Base-by-base conservation (phyloP, 352 stramenopile species). In the Globisporangium middletonii region DNA sequence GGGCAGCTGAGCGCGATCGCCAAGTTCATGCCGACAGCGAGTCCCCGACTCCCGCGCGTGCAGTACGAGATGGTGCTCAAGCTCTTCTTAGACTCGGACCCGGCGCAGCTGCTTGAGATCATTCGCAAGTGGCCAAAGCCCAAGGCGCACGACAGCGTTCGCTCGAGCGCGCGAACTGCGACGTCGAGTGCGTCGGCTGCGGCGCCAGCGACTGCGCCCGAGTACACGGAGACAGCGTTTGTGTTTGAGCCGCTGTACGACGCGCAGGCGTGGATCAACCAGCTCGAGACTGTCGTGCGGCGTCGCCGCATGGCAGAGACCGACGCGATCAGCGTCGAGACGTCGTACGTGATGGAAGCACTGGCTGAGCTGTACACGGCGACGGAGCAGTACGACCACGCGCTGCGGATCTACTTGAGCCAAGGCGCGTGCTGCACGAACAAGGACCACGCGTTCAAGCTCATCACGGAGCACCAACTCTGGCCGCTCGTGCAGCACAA, bases 51-150 rank as follows among this genome's bases (percentile, higher is more conserved):
- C 6, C 84, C 84, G 0, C 76, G 69, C 8, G 71, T 77, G 41
- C 78, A 90, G 54, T 94, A 94, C 55, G 84, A 94, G 44, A 94
- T 94, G 84, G 79, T 91, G 16, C 64, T 94, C 30, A 88, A 88
- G 60, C 84, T 92, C 47, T 94, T 94, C 45, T 48, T 94, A 23
- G 84, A 91, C 48, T 89, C 79, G 2, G 84, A 94, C 69, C 81
- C 84, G 0, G 81, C 72, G 3, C 76, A 89, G 16, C 50, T 94
- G 16, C 69, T 92, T 0, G 78, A 92, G 38, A 72, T 92, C 13
- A 89, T 94, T 53, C 76, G 76, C 15, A 94, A 92, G 46, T 94
- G 81, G 84, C 84, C 84, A 2, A 94, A 91, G 23, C 84, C 84
- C 0, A 26, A 27, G 16, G 0, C 11, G 19, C 16, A 48, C 18